phyloP scores from a whole-genome alignment of 1,284 basidiomycete genomes.

The Austroboletus niveus region DNA sequence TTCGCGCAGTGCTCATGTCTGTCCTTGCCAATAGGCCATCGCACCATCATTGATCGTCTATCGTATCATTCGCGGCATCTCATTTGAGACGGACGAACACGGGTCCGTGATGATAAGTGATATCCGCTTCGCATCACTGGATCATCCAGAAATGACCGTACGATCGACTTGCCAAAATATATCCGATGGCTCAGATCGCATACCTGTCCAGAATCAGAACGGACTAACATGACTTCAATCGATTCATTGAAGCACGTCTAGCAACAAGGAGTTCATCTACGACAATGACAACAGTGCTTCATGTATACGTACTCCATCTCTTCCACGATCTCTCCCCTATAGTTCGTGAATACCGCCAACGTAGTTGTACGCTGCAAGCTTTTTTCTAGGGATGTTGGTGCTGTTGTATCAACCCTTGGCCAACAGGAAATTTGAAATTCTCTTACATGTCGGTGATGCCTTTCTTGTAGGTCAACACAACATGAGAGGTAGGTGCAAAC shows the following conservation, averaged over 20 bases:
- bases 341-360: conserved; percentile 1
- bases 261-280: too few species aligned
- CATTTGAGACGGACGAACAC: conserved; percentile 11
- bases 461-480: conserved; percentile 7
- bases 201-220: neutral
- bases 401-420: conserved; percentile 5
- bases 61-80: conserved; percentile 17
- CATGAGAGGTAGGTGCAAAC: conserved; percentile 10
- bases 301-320: conserved; percentile 3
- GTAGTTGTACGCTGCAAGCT: conserved; percentile 13
- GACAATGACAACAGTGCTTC: too few species aligned
- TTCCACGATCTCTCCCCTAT: conserved; percentile 12
- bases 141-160: neutral
- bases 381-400: conserved; percentile 14
- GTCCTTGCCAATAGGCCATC: conserved; percentile 1
- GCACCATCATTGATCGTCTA: conserved; percentile 22
- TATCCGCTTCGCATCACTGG: neutral
- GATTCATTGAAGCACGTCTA: neutral
- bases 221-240: neutral
- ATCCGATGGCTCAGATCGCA: neutral
- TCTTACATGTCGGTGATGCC: neutral
- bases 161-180: neutral
- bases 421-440: conserved; percentile 2
- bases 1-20: neutral
- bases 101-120: neutral